phyloP scores from a whole-genome alignment of 305 asterid species.

The Fraxinus ornus region DNA sequence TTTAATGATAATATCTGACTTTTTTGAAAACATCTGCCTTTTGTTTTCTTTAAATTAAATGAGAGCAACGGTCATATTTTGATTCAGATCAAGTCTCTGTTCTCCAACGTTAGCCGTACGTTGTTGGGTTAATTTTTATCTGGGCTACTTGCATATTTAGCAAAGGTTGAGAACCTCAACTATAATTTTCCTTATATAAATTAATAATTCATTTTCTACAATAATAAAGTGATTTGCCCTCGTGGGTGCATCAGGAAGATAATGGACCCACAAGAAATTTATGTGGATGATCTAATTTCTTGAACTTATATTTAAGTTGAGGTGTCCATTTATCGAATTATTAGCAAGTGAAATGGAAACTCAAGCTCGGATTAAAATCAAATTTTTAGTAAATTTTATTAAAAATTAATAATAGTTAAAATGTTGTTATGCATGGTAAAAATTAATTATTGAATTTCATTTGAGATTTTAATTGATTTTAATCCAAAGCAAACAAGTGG shows the following conservation, averaged over 20 bases:
- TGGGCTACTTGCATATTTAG: background rate
- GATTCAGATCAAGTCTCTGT: background rate
- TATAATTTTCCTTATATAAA: background rate
- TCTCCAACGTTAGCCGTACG: background rate
- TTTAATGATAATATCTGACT: slow-evolving; percentile 19
- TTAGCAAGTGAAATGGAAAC: slow-evolving; percentile 27
- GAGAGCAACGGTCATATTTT: slow-evolving; percentile 57
- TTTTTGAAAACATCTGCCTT: slow-evolving; percentile 27
- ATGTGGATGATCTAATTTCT: slow-evolving; percentile 59
- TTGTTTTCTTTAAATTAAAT: background rate
- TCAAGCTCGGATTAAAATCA: background rate
- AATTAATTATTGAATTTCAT: too few species aligned
- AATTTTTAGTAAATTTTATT: too few species aligned
- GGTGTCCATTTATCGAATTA: slow-evolving; percentile 34
- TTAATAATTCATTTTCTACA: background rate
- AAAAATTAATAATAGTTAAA: too few species aligned
- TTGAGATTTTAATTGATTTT: too few species aligned
- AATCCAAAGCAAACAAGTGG: too few species aligned
- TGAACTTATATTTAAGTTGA: slow-evolving; percentile 38
- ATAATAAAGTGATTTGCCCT: background rate
- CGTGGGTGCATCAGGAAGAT: background rate
- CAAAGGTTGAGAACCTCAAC: background rate
- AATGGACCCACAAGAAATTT: slow-evolving; percentile 24
- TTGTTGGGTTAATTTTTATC: background rate
- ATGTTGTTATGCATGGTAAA: too few species aligned